Conservation (phyloP, 2,329 filamentous ascomycete species). For the Penicillium sp. region DNA sequence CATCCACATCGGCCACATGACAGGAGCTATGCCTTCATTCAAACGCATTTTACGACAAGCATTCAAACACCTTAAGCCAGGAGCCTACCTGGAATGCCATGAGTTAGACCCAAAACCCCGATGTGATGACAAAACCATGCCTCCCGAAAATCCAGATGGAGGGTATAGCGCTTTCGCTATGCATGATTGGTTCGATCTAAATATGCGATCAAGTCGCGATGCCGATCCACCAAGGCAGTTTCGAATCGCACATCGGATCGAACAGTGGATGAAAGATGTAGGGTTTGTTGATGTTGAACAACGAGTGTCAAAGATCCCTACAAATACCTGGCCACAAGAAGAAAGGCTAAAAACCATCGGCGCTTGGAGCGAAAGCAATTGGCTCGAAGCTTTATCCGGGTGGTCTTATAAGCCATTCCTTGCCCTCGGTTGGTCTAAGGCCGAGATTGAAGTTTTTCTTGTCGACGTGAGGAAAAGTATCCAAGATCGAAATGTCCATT, state of each 20-base stretch:
- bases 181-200: conserved; percentile 51
- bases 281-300: conserved; percentile 61
- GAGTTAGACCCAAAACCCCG: conserved; percentile 49
- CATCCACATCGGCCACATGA: conserved; percentile 61
- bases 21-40: conserved; percentile 61
- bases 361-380: conserved; percentile 50
- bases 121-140: conserved; percentile 58
- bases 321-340: conserved; percentile 55
- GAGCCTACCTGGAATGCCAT: conserved; percentile 52
- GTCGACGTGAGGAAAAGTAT: conserved; percentile 46
- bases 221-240: conserved; percentile 48
- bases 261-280: conserved; percentile 56
- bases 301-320: conserved; percentile 54
- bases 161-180: conserved; percentile 40
- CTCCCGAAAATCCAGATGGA: conserved; percentile 42
- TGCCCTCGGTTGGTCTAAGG: conserved; percentile 45
- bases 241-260: conserved; percentile 55
- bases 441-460: conserved; percentile 50
- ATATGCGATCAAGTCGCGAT: conserved; percentile 46
- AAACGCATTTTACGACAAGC: conserved; percentile 55
- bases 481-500: conserved; percentile 42
- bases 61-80: conserved; percentile 56
- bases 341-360: conserved; percentile 50
- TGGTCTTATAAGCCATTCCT: conserved; percentile 48
- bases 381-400: conserved; percentile 45